phyloP scores from a whole-genome alignment of 257 asterid species.

The Capsicum rhomboideum region DNA sequence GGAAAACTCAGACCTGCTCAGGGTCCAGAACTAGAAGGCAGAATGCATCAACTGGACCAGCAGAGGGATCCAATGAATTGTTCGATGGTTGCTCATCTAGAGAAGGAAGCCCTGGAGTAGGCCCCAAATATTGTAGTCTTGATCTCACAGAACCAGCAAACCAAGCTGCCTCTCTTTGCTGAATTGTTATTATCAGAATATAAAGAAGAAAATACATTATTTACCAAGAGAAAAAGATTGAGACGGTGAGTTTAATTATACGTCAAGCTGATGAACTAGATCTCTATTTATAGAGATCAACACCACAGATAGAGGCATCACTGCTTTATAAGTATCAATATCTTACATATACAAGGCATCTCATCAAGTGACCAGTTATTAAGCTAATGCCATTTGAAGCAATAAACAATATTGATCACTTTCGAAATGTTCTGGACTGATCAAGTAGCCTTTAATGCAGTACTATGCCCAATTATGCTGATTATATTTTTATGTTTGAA shows the following conservation, averaged over 20 bases:
- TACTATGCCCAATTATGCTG: not conserved
- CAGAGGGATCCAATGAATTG: slow-evolving; percentile 44
- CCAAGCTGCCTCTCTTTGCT: slow-evolving; percentile 92
- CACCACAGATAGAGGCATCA: not conserved
- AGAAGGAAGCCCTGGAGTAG: slow-evolving; percentile 55
- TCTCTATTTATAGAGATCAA: not conserved
- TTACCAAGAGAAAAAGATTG: not conserved
- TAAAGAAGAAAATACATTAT: not conserved
- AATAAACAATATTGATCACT: not conserved
- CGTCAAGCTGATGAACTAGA: not conserved
- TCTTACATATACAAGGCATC: not conserved
- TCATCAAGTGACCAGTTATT: not conserved
- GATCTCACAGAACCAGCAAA: slow-evolving; percentile 68
- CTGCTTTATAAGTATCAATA: not conserved
- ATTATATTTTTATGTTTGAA: not conserved
- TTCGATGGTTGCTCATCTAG: slow-evolving; percentile 29
- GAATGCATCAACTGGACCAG: slow-evolving; percentile 61
- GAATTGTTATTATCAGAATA: slow-evolving; percentile 10
- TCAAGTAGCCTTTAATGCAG: not conserved
- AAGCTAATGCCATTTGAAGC: not conserved
- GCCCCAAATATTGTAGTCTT: slow-evolving; percentile 66
- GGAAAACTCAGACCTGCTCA: slow-evolving; percentile 47
- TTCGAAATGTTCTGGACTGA: not conserved
- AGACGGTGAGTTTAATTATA: not conserved
- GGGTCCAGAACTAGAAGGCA: slow-evolving; percentile 76